Evolutionary conservation across 345 rosid species (phyloP).

Genomic region (Eucalyptus albens): DNA sequence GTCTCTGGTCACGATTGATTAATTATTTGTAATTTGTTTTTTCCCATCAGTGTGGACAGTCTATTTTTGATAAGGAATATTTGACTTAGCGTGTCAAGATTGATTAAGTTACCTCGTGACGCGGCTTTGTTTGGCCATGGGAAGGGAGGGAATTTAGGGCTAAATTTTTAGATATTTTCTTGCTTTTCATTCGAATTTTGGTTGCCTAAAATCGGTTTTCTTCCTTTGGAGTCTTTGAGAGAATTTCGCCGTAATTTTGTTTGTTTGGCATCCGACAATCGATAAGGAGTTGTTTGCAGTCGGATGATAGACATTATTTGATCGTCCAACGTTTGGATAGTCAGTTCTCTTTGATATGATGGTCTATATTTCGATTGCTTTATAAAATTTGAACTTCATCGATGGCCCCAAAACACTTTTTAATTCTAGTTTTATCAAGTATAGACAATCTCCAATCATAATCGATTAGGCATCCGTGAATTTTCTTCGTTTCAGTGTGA

Average conservation of each 20-base stretch:
- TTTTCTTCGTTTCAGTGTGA: fast-evolving
- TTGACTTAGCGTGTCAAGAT: fast-evolving
- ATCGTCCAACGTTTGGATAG: too few relatives aligned
- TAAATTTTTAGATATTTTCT: too few relatives aligned
- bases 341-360: fast-evolving
- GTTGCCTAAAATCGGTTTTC: too few relatives aligned
- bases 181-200: too few relatives aligned
- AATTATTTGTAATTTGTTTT: too few relatives aligned
- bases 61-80: too few relatives aligned
- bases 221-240: fast-evolving
- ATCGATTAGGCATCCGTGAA: fast-evolving
- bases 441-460: fast-evolving
- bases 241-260: fast-evolving
- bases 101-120: fast-evolving
- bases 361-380: fast-evolving
- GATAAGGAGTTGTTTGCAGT: fast-evolving
- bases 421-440: fast-evolving
- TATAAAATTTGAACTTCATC: fast-evolving
- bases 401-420: too few relatives aligned
- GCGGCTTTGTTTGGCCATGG: fast-evolving
- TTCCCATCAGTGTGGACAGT: fast-evolving
- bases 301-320: fast-evolving
- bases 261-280: fast-evolving
- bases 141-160: too few relatives aligned
- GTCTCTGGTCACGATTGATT: fast-evolving